Percentiles rank a stretch among this genome's conserved stretches.
Conservation (phyloP, 2,329 filamentous ascomycete genomes). For the Chaetomiaceae sp. region DNA sequence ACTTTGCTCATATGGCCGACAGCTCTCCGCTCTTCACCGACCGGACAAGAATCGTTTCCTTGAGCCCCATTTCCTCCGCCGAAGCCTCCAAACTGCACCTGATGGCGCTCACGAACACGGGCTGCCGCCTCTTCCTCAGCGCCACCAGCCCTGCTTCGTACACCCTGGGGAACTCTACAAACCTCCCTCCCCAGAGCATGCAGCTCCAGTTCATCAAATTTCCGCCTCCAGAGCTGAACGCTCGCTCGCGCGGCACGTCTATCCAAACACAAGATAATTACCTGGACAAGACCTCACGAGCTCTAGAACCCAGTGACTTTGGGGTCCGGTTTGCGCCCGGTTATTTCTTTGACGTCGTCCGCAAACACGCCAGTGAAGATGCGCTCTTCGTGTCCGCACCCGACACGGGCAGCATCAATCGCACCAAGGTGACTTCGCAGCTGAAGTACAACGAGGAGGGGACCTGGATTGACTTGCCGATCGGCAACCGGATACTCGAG, state of each 20-base stretch:
- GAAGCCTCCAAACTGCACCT: conserved; percentile 82
- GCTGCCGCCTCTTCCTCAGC: conserved; percentile 86
- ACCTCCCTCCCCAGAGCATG: conserved; percentile 80
- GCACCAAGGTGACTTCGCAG: conserved; percentile 45
- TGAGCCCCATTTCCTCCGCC: conserved; percentile 73
- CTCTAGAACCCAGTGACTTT: conserved; percentile 43
- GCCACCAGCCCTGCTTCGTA: conserved; percentile 73
- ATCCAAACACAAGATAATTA: conserved; percentile 33
- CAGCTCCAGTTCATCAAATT: conserved; percentile 97
- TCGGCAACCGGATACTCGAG: conserved; percentile 61
- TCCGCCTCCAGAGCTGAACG: conserved; percentile 53
- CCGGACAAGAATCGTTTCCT: conserved; percentile 69
- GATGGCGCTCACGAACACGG: conserved; percentile 83
- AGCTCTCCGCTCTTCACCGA: conserved; percentile 65
- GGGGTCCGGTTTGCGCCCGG: conserved; percentile 71
- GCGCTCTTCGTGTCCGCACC: conserved; percentile 78
- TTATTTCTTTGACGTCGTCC: conserved; percentile 82
- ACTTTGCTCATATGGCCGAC: conserved; percentile 82
- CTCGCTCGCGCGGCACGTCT: conserved; percentile 17
- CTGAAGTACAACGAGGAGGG: conserved; percentile 70
- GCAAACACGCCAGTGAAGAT: conserved; percentile 55
- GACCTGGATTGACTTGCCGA: conserved; percentile 67
- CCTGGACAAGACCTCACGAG: conserved; percentile 43
- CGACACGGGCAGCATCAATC: conserved; percentile 78
- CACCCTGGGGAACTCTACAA: conserved; percentile 51